Evolutionary conservation across 2,329 filamentous ascomycete genomes (phyloP).

Genomic region (Tricladium varicosporioides): DNA sequence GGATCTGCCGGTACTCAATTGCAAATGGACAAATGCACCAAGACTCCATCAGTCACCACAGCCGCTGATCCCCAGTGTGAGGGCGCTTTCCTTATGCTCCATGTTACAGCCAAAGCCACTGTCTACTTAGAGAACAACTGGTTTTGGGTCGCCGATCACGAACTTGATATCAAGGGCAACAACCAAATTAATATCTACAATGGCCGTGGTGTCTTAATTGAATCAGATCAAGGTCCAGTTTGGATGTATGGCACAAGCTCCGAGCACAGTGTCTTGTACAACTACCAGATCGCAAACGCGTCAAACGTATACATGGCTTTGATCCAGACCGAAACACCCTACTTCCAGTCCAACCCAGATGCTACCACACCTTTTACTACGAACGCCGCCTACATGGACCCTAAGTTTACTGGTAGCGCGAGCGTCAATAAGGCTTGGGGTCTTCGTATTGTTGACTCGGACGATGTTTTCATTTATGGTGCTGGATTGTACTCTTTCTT

Average conservation of each 20-base stretch:
- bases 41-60: slow-evolving; percentile 65
- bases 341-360: slow-evolving; percentile 81
- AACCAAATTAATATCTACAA: slow-evolving; percentile 86
- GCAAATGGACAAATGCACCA: slow-evolving; percentile 71
- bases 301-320: slow-evolving; percentile 77
- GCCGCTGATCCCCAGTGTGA: slow-evolving; percentile 65
- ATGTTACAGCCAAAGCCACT: slow-evolving; percentile 60
- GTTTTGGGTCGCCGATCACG: slow-evolving; percentile 90
- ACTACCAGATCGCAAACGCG: slow-evolving; percentile 81
- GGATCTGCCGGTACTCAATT: slow-evolving; percentile 81
- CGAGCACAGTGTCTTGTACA: slow-evolving; percentile 68
- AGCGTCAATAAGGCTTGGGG: slow-evolving; percentile 68
- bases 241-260: slow-evolving; percentile 81
- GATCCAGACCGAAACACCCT: slow-evolving; percentile 88
- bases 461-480: slow-evolving; percentile 67
- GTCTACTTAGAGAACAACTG: slow-evolving; percentile 86
- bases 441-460: slow-evolving; percentile 66
- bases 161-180: slow-evolving; percentile 71
- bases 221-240: slow-evolving; percentile 68
- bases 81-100: slow-evolving; percentile 69
- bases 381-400: slow-evolving; percentile 60
- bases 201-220: slow-evolving; percentile 68
- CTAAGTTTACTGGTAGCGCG: slow-evolving; percentile 57
- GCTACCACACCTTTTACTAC: slow-evolving; percentile 63
- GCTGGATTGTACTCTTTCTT: slow-evolving; percentile 81